Conservation (phyloP, 805 yeast species). For the Lachancea nothofagi region DNA sequence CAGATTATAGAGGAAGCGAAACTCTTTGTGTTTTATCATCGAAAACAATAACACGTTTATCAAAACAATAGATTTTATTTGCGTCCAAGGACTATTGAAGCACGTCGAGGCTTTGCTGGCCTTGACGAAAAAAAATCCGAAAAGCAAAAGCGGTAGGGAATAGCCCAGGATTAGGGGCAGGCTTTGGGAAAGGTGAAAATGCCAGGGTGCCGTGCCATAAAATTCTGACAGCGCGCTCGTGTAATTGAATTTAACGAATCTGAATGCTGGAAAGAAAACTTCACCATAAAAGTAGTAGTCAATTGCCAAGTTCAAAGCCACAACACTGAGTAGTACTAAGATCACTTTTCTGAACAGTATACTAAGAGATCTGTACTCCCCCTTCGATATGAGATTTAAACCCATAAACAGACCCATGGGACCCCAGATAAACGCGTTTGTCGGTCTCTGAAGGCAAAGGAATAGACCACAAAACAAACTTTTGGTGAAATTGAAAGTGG, state of each 20-base stretch:
- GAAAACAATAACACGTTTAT: constrained; percentile 56
- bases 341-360: constrained; percentile 21
- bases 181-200: constrained; percentile 78
- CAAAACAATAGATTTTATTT: constrained; percentile 32
- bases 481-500: constrained; percentile 22
- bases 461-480: constrained; percentile 51
- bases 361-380: constrained; percentile 11
- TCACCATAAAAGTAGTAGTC: constrained; percentile 59
- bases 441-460: constrained; percentile 75
- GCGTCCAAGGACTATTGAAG: constrained; percentile 14
- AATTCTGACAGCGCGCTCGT: constrained; percentile 66
- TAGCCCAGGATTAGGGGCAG: constrained; percentile 70
- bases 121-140: constrained; percentile 35
- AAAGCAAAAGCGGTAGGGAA: constrained; percentile 55
- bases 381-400: constrained; percentile 9
- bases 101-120: constrained; percentile 1
- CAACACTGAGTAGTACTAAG: constrained; percentile 21
- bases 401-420: constrained; percentile 44
- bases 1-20: constrained; percentile 80
- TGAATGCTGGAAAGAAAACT: constrained; percentile 55
- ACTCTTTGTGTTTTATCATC: constrained; percentile 75
- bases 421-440: constrained; percentile 74
- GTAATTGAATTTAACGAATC: constrained; percentile 75
- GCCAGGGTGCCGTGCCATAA: constrained; percentile 82
- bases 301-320: constrained; percentile 37